These are phyloP conservation scores for Botrytis deweyae DNA, from an alignment of 2,329 filamentous ascomycete genomes.

Conservation along the genomic window DNA sequence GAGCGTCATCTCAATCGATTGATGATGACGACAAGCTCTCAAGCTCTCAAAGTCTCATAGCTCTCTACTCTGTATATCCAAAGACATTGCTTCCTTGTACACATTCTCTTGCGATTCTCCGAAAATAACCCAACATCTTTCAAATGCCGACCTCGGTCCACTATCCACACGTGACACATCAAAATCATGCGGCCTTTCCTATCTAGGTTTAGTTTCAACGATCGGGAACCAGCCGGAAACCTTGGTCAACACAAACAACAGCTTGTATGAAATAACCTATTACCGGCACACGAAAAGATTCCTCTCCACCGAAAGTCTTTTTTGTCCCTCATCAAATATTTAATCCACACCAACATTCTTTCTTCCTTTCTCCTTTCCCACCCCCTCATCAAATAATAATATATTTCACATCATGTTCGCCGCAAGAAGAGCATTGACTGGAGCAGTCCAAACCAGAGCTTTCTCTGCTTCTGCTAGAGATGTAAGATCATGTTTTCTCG, in stretches of 20 bases:
- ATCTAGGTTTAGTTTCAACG: neutral
- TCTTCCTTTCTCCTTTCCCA: slow-evolving; percentile 10
- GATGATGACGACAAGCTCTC: neutral
- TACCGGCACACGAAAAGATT: neutral
- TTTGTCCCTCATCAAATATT: slow-evolving; percentile 18
- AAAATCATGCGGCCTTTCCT: neutral
- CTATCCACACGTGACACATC: neutral
- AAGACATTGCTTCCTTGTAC: neutral
- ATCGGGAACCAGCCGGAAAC: slow-evolving; percentile 11
- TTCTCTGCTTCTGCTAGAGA: slow-evolving; percentile 78
- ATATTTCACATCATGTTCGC: slow-evolving; percentile 63
- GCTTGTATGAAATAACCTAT: neutral
- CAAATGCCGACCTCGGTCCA: slow-evolving; percentile 12
- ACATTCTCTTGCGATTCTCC: neutral
- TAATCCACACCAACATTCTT: slow-evolving; percentile 24
- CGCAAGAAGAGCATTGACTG: slow-evolving; percentile 56
- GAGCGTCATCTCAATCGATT: neutral
- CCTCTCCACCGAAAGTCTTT: slow-evolving; percentile 17
- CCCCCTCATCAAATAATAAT: slow-evolving; percentile 21
- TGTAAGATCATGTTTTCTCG: slow-evolving; percentile 50
- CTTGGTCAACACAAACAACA: slow-evolving; percentile 10
- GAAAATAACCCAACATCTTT: neutral
- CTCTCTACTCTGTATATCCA: neutral
- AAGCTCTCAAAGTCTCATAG: neutral
- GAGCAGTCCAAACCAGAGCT: slow-evolving; percentile 68